Percentiles rank a stretch among this genome's conserved stretches.
Evolutionary conservation across 768 basidiomycete species (phyloP).

Genomic region (Tephrocybe sp.): DNA sequence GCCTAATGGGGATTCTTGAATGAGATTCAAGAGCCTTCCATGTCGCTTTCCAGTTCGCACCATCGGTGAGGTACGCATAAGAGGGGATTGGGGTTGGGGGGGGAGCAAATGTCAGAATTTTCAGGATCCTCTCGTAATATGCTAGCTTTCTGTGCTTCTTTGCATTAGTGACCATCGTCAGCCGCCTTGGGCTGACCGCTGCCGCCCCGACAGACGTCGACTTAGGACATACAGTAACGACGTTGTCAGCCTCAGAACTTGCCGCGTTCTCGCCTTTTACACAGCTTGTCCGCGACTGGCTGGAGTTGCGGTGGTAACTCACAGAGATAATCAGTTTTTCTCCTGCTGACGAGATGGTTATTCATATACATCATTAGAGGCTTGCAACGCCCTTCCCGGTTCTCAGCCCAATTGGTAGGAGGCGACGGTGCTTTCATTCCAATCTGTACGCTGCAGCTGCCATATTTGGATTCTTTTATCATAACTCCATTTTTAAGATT

Average conservation of each 20-base stretch:
- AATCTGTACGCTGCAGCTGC: conserved; percentile 27
- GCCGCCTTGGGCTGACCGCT: not conserved
- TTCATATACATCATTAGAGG: conserved; percentile 21
- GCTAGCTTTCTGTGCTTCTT: too few species aligned
- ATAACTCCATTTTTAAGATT: conserved; percentile 12
- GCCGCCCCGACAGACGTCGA: not conserved
- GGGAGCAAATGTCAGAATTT: too few species aligned
- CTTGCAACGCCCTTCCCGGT: conserved; percentile 30
- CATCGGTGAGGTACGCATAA: too few species aligned
- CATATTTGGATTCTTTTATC: not conserved
- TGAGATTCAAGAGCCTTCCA: too few species aligned
- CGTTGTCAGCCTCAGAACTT: conserved; percentile 9
- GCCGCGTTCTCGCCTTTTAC: conserved; percentile 25
- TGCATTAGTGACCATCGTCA: not conserved
- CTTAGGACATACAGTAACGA: not conserved
- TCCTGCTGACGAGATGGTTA: not conserved
- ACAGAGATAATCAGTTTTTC: too few species aligned
- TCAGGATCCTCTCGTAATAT: too few species aligned
- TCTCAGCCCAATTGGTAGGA: conserved; percentile 30
- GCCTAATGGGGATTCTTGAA: too few species aligned
- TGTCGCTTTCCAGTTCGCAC: too few species aligned
- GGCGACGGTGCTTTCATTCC: conserved; percentile 31
- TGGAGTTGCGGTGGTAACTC: conserved; percentile 31
- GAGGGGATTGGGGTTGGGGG: too few species aligned
- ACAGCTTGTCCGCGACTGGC: conserved; percentile 30